Evolutionary conservation across 2,329 filamentous ascomycete species (phyloP).

Genomic region (Pseudogymnoascus sp.): DNA sequence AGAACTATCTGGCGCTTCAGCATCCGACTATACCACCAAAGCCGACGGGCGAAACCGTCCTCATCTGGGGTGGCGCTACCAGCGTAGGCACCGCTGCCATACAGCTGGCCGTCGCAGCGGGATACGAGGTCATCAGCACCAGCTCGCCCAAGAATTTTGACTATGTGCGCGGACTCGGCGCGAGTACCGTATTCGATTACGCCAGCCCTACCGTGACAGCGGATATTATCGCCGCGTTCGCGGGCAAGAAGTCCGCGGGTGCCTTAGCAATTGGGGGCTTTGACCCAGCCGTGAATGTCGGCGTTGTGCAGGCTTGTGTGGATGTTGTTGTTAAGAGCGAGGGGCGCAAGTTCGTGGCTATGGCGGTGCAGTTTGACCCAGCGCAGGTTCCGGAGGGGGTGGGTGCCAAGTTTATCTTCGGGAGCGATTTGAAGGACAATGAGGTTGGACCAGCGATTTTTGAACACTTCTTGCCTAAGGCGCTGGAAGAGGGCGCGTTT

Average conservation of each 20-base stretch:
- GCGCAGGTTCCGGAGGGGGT: slow-evolving; percentile 16
- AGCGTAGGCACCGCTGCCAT: slow-evolving; percentile 30
- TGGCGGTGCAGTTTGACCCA: not conserved
- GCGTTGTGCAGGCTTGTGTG: slow-evolving; percentile 19
- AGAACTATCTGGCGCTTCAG: slow-evolving; percentile 18
- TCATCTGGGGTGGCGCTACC: slow-evolving; percentile 20
- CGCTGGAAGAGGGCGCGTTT: slow-evolving; percentile 29
- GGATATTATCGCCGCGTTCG: slow-evolving; percentile 27
- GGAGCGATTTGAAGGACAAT: slow-evolving; percentile 22
- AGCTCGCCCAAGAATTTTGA: slow-evolving; percentile 32
- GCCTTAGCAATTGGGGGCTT: slow-evolving; percentile 26
- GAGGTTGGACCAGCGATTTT: slow-evolving; percentile 27
- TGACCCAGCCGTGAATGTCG: slow-evolving; percentile 4
- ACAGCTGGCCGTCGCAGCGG: slow-evolving; percentile 35
- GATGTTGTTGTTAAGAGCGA: slow-evolving; percentile 21
- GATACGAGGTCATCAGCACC: slow-evolving; percentile 34
- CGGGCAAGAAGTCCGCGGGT: slow-evolving; percentile 28
- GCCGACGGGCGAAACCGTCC: slow-evolving; percentile 10
- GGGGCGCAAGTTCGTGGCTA: slow-evolving; percentile 20
- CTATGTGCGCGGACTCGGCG: slow-evolving; percentile 33
- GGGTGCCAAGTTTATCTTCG: slow-evolving; percentile 24
- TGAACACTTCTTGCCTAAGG: slow-evolving; percentile 27
- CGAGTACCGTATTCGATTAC: slow-evolving; percentile 36
- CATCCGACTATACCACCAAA: slow-evolving; percentile 20
- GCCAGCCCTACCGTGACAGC: slow-evolving; percentile 21